Percentiles rank a stretch among this genome's conserved stretches.
These are phyloP conservation scores for Syzygium malaccense DNA, from an alignment of 441 rosid genomes.

Conservation along the genomic window DNA sequence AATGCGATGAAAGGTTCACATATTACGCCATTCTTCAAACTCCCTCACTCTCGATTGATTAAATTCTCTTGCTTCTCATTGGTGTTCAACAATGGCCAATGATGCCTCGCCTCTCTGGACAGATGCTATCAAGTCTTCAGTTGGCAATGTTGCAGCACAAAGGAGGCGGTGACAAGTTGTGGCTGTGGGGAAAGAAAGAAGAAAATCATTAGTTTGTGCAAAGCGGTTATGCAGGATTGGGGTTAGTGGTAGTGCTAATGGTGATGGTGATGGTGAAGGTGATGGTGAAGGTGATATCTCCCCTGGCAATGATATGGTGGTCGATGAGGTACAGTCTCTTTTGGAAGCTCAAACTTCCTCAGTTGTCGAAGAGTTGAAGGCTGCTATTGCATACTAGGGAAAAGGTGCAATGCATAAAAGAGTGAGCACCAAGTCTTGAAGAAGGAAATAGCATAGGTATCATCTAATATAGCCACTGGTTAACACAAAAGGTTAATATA, in stretches of 20 bases:
- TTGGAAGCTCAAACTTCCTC: constrained; percentile 56
- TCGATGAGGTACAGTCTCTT: constrained; percentile 64
- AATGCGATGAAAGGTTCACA: too few relatives aligned
- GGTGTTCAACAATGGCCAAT: constrained; percentile 44
- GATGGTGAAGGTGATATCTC: constrained; percentile 15
- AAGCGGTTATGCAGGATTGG: constrained; percentile 81
- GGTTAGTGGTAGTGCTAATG: constrained; percentile 24
- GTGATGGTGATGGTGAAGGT: constrained; percentile 3
- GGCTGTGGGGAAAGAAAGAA: constrained; percentile 80
- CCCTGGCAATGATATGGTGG: constrained; percentile 53
- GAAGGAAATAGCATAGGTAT: constrained; percentile 98
- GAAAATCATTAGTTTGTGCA: constrained; percentile 78
- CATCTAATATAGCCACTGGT: constrained; percentile 92
- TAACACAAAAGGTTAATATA: constrained; percentile 72
- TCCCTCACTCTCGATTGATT: too few relatives aligned
- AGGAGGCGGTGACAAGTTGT: constrained; percentile 80
- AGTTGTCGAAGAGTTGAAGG: constrained; percentile 67
- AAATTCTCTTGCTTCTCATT: too few relatives aligned
- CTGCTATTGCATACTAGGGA: constrained; percentile 61
- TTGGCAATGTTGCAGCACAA: constrained; percentile 70
- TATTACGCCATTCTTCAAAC: too few relatives aligned
- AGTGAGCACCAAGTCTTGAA: constrained; percentile 86
- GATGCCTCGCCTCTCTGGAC: constrained; percentile 53
- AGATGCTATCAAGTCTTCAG: constrained; percentile 85
- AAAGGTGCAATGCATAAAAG: constrained; percentile 84